Evolutionary conservation across 371 early-diverging fungal species (phyloP).

Genomic region (Polyrhizophydium stewartii): DNA sequence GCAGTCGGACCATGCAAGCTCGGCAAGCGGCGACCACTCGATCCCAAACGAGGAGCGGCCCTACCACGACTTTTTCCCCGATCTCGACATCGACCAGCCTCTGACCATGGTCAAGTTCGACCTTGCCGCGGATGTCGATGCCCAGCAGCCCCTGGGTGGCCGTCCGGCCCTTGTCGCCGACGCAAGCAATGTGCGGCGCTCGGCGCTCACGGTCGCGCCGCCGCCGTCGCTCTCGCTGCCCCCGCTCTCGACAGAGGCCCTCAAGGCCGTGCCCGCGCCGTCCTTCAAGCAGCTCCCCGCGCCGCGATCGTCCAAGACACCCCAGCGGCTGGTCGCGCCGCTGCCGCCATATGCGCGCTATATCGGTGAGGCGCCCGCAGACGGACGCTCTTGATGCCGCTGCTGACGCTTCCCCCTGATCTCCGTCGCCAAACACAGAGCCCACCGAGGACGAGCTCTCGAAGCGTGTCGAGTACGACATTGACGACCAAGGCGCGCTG

Average conservation of each 20-base stretch:
- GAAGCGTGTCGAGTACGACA: constrained; percentile 87
- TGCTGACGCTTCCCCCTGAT: constrained; percentile 25
- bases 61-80: constrained; percentile 76
- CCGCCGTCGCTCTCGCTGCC: not conserved
- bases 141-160: constrained; percentile 4
- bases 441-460: constrained; percentile 78
- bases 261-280: constrained; percentile 16
- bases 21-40: too few relatives aligned
- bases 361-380: constrained; percentile 23
- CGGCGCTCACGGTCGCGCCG: not conserved
- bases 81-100: constrained; percentile 55
- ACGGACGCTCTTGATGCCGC: too few relatives aligned
- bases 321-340: constrained; percentile 29
- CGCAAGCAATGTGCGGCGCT: too few relatives aligned
- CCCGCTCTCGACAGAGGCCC: not conserved
- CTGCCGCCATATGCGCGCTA: constrained; percentile 27
- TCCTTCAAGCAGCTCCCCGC: constrained; percentile 14
- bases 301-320: constrained; percentile 20
- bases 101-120: constrained; percentile 33
- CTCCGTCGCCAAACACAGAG: constrained; percentile 50
- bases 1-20: too few relatives aligned
- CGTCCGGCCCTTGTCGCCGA: too few relatives aligned
- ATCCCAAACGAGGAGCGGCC: constrained; percentile 79
- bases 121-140: not conserved
- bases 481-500: constrained; percentile 87